Conservation (phyloP, 192 early-diverging fungal genomes). For the Coemansia sp. region DNA sequence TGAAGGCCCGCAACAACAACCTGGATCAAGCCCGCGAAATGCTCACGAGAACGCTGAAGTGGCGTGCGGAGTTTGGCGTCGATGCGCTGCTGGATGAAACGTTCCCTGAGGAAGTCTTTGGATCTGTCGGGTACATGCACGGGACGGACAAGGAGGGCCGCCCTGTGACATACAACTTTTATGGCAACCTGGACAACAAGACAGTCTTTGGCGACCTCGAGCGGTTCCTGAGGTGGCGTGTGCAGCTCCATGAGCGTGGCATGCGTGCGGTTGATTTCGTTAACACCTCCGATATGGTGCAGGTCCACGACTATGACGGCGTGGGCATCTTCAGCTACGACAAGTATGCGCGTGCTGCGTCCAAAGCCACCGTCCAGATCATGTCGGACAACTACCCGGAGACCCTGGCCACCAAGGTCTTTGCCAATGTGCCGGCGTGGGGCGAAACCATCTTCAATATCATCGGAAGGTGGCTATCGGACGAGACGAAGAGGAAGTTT, state of each 20-base stretch:
- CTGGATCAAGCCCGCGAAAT: conserved; percentile 51
- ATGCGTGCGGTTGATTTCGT: conserved; percentile 61
- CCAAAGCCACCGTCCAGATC: conserved; percentile 57
- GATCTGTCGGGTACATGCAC: conserved; percentile 56
- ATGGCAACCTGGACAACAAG: conserved; percentile 58
- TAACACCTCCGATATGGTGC: conserved; percentile 60
- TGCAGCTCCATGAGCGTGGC: conserved; percentile 65
- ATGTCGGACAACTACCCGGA: conserved; percentile 70
- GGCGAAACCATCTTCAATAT: conserved; percentile 64
- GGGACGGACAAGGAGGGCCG: conserved; percentile 54
- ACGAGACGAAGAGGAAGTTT: conserved; percentile 66
- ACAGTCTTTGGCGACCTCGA: conserved; percentile 60
- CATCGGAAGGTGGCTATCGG: conserved; percentile 59
- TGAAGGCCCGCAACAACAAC: conserved; percentile 58
- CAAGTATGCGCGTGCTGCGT: conserved; percentile 57
- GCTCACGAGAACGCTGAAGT: conserved; percentile 58
- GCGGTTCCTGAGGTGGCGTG: conserved; percentile 64
- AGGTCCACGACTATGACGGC: conserved; percentile 65
- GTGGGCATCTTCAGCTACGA: conserved; percentile 57
- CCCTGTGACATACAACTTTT: conserved; percentile 67
- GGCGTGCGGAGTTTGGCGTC: conserved; percentile 59
- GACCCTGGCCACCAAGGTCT: conserved; percentile 63
- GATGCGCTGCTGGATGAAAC: conserved; percentile 53
- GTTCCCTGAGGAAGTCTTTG: conserved; percentile 56
- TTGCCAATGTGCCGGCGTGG: conserved; percentile 66